Evolutionary conservation across 2,329 filamentous ascomycete genomes (phyloP).

Genomic region (Coniochaeta prunicola): DNA sequence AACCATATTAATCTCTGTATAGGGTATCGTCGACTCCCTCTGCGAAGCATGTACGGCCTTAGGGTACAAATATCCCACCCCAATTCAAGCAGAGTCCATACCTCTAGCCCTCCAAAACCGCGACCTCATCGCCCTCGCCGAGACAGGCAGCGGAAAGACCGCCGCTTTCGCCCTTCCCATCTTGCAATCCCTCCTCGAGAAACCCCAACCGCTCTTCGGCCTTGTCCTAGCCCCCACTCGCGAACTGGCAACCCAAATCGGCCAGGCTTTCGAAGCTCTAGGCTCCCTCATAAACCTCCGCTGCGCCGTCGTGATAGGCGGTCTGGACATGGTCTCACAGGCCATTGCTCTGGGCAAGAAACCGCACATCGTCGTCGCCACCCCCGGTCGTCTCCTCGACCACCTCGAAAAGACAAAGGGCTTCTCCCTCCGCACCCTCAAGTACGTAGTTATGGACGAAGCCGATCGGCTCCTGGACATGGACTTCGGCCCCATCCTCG

Average conservation of each 20-base stretch:
- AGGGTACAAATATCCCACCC: conserved; percentile 78
- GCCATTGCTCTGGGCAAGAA: conserved; percentile 90
- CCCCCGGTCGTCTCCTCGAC: conserved; percentile 80
- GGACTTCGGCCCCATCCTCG: conserved; percentile 86
- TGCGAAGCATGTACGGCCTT: conserved; percentile 81
- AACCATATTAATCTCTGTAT: background rate
- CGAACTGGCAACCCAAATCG: conserved; percentile 88
- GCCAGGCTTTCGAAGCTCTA: conserved; percentile 78
- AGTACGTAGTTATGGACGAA: conserved; percentile 92
- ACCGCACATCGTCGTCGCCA: conserved; percentile 89
- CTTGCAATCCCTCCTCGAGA: conserved; percentile 81
- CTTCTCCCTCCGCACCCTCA: conserved; percentile 74
- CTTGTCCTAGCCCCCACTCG: conserved; percentile 88
- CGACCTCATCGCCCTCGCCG: conserved; percentile 88
- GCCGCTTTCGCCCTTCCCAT: conserved; percentile 92
- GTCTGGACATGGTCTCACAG: conserved; percentile 93
- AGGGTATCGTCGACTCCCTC: conserved; percentile 78
- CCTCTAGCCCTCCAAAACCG: conserved; percentile 63
- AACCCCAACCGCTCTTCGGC: conserved; percentile 79
- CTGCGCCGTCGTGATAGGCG: conserved; percentile 80
- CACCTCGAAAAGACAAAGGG: conserved; percentile 96
- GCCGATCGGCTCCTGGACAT: conserved; percentile 88
- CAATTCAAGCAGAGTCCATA: conserved; percentile 57
- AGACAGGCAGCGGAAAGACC: conserved; percentile 94
- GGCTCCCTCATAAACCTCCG: conserved; percentile 83